Percentiles rank a stretch among this genome's conserved stretches.
Conservation (phyloP, 176 grass and related monocot genomes). For the Saccharum officinarum region DNA sequence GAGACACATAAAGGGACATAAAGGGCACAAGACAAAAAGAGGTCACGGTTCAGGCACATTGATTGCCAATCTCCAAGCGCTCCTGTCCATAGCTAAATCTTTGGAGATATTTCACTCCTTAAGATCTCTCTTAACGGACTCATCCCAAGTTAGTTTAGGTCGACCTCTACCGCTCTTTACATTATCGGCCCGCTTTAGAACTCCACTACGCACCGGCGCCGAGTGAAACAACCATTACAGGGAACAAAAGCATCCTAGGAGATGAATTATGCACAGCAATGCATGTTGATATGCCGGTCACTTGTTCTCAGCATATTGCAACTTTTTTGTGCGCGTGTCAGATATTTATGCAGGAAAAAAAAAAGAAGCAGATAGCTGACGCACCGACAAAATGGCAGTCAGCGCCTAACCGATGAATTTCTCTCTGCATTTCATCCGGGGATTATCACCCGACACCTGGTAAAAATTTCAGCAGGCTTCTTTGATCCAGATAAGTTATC, state of each 20-base stretch:
- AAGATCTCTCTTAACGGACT: too few species aligned
- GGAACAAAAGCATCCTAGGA: conserved; percentile 41
- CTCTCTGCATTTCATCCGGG: not conserved
- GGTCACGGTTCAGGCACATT: too few species aligned
- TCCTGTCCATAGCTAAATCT: too few species aligned
- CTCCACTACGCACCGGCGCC: too few species aligned
- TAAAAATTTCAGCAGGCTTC: conserved; percentile 10
- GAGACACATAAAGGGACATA: too few species aligned
- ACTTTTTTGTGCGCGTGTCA: not conserved
- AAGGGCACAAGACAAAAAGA: too few species aligned
- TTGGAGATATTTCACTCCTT: too few species aligned
- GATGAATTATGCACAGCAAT: conserved; percentile 34
- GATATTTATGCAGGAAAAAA: conserved; percentile 2
- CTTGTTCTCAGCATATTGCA: conserved; percentile 28
- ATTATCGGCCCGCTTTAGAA: too few species aligned
- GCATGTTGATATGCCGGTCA: conserved; percentile 49
- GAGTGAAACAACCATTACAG: conserved; percentile 29
- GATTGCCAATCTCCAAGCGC: too few species aligned
- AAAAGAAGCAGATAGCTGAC: conserved; percentile 3
- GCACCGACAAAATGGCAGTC: conserved; percentile 19
- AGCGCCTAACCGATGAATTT: not conserved
- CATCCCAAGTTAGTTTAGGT: too few species aligned
- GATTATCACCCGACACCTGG: not conserved
- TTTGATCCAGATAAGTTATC: conserved; percentile 40
- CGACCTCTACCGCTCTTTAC: too few species aligned